phyloP scores from a whole-genome alignment of 2,329 filamentous ascomycete genomes.

The Fusarium caatingaense region DNA sequence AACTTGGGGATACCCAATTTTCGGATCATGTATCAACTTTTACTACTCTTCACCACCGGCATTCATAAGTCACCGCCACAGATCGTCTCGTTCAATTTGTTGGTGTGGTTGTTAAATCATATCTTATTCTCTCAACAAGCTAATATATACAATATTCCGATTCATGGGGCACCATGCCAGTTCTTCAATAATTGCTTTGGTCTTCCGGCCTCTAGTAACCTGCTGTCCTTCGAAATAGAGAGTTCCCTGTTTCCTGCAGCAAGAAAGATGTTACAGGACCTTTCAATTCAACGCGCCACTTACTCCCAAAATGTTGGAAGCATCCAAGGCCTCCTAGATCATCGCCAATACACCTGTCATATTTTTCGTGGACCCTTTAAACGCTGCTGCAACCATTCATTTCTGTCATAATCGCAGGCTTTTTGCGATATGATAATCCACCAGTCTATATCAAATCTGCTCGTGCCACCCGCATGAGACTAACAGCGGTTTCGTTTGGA shows the following conservation, averaged over 20 bases:
- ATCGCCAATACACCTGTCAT: slow-evolving; percentile 14
- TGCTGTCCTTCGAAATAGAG: slow-evolving; percentile 21
- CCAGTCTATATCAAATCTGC: slow-evolving; percentile 36
- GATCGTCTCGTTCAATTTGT: not conserved
- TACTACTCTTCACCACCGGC: not conserved
- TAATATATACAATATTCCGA: slow-evolving; percentile 22
- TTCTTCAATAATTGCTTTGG: slow-evolving; percentile 23
- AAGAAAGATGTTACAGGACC: slow-evolving; percentile 8
- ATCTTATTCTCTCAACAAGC: slow-evolving; percentile 15
- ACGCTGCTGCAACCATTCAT: slow-evolving; percentile 17
- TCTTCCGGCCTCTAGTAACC: slow-evolving; percentile 42
- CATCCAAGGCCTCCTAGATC: slow-evolving; percentile 6
- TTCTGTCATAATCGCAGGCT: slow-evolving; percentile 7
- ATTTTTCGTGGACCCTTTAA: slow-evolving; percentile 20
- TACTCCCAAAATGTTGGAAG: slow-evolving; percentile 18
- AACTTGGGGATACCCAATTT: not conserved
- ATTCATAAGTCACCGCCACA: not conserved
- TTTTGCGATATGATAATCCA: slow-evolving; percentile 15
- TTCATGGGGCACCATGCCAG: slow-evolving; percentile 1
- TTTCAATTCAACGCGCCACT: slow-evolving; percentile 26
- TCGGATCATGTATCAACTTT: not conserved
- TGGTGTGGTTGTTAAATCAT: not conserved
- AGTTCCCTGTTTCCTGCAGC: slow-evolving; percentile 17
- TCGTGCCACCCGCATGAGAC: slow-evolving; percentile 22
- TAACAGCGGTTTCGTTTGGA: slow-evolving; percentile 12